Conservation (phyloP, 805 yeast genomes). For the Sporopachydermia lactativora region DNA sequence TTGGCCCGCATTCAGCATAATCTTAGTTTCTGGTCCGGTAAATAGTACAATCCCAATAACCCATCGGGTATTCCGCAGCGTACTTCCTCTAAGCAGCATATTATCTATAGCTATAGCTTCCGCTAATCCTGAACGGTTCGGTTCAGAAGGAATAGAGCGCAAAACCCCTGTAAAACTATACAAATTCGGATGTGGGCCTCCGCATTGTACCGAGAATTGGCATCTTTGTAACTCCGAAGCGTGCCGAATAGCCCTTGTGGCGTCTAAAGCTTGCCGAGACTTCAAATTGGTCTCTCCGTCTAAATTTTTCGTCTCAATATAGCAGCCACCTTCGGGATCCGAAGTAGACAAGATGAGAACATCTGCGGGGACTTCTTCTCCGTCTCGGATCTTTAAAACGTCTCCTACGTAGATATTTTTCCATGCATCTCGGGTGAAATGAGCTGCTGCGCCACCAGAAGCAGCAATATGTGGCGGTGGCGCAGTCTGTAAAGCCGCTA, state of each 20-base stretch:
- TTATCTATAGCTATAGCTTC: constrained; percentile 54
- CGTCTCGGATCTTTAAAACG: constrained; percentile 46
- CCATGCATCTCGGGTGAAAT: constrained; percentile 44
- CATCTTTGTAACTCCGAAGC: constrained; percentile 45
- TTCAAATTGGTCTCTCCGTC: constrained; percentile 73
- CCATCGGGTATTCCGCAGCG: constrained; percentile 66
- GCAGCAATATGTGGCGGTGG: constrained; percentile 17
- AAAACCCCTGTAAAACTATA: constrained; percentile 56
- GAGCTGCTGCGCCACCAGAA: constrained; percentile 22
- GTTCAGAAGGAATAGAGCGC: constrained; percentile 25
- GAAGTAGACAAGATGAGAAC: constrained; percentile 52
- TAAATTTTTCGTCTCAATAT: constrained; percentile 54
- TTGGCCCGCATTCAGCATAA: constrained; percentile 63
- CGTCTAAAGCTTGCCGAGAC: constrained; percentile 35
- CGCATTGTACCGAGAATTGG: constrained; percentile 51
- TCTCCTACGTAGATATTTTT: constrained; percentile 68
- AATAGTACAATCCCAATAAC: constrained; percentile 60
- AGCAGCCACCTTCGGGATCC: constrained; percentile 55
- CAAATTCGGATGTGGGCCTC: constrained; percentile 53
- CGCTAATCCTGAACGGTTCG: constrained; percentile 14
- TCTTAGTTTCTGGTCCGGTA: constrained; percentile 65
- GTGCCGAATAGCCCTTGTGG: constrained; percentile 39
- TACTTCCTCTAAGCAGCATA: constrained; percentile 55
- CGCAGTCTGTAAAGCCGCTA: constrained; percentile 16
- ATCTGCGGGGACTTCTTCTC: constrained; percentile 74